Evolutionary conservation across 2,329 filamentous ascomycete species (phyloP), one percentile per base, ranked within the genome.

Genomic region (Tolypocladium album): DNA sequence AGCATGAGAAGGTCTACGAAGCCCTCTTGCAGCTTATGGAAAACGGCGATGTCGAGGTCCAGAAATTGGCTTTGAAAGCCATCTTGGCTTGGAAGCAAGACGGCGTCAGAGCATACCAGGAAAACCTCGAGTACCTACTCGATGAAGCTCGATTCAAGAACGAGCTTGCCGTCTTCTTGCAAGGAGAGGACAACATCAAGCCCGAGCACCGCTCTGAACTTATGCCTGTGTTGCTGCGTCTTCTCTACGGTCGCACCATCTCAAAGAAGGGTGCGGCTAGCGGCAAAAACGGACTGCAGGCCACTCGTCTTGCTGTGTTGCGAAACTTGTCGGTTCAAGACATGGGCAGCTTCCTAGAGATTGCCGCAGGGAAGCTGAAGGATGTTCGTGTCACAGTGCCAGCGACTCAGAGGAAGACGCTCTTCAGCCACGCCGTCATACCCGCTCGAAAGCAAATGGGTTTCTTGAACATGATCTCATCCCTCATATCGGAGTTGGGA

Each of bases 91-190:
- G 94, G 93, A 97, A 96, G 71, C 84, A 89, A 61, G 81, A 87
- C 2, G 85, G 82, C 11, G 79, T 99, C 57, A 82, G 82, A 61
- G 81, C 86, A 0, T 96, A 97, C 69, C 85, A 92, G 67, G 92
- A 97, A 66, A 90, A 92, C 66, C 75, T 99, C 31, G 82, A 91
- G 63, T 92, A 91, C 66, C 79, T 99, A 2, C 82, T 97, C 11
- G 94, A 99, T 65, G 94, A 97, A 63, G 87, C 89, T 31, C 84
- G 90, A 56, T 96, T 97, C 75, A 90, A 92, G 69, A 94, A 97
- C 68, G 93, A 97, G 70, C 81, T 99, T n/a, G 88, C 91, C 0
- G 85, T 94, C 5, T 88, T 99, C 64, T 82, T 99, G 58, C 88
- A 91, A 68, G 83, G 88, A 20, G 87, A 89, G 22, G 86, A 86